Conservation (phyloP, 768 basidiomycete species). For the Coprinopsis cinerea region DNA sequence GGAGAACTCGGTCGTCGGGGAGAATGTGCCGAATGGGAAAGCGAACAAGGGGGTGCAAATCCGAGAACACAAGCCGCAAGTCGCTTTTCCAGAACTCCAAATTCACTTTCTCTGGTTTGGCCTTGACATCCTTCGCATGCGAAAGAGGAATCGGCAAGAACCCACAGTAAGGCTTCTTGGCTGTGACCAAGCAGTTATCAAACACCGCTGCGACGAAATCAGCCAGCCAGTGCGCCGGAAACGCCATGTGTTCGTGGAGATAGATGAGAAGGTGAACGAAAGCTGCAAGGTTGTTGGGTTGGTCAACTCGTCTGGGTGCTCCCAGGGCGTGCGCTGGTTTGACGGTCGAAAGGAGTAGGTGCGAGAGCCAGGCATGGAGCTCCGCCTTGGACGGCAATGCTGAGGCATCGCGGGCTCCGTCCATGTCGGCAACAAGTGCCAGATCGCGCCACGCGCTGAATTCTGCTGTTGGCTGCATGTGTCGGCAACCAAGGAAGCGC, state of each 20-base stretch:
- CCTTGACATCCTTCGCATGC: background rate
- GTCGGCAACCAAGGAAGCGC: conserved; percentile 10
- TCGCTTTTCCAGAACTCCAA: background rate
- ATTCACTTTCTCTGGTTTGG: background rate
- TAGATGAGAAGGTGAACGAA: conserved; percentile 12
- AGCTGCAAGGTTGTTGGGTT: conserved; percentile 11
- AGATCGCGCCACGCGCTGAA: conserved; percentile 4
- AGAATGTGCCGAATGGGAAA: background rate
- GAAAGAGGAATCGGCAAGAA: conserved; percentile 5
- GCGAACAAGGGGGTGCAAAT: background rate
- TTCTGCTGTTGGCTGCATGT: background rate
- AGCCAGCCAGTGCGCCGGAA: conserved; percentile 16
- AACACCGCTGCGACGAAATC: conserved; percentile 13
- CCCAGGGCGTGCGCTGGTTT: background rate
- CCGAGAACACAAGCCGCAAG: background rate
- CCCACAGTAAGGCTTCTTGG: conserved; percentile 1
- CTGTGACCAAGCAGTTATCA: background rate
- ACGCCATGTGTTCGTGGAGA: conserved; percentile 9
- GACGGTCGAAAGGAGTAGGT: conserved; percentile 8
- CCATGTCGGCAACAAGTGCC: background rate
- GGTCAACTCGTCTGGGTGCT: conserved; percentile 6
- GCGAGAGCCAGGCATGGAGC: conserved; percentile 11
- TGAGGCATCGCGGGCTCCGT: background rate
- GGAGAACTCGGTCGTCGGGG: background rate
- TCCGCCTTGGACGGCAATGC: conserved; percentile 4